Conservation (phyloP, 805 yeast genomes). For the Cyberlindnera saturnus region DNA sequence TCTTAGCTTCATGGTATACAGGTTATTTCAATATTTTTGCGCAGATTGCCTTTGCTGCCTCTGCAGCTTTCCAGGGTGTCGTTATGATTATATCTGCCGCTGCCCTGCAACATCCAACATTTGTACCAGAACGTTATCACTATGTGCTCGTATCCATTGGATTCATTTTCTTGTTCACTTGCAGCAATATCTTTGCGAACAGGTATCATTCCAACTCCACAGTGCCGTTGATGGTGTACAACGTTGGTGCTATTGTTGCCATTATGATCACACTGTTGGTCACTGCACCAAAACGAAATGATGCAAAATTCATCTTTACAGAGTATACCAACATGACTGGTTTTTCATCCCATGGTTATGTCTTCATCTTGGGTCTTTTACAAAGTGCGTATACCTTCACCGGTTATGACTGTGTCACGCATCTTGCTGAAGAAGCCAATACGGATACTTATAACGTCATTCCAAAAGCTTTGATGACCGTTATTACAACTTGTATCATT, state of each 20-base stretch:
- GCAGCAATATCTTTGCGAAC: conserved; percentile 18
- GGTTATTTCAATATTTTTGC: conserved; percentile 27
- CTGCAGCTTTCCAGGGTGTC: conserved; percentile 23
- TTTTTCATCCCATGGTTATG: conserved; percentile 20
- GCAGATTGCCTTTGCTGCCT: conserved; percentile 22
- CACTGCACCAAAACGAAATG: conserved; percentile 19
- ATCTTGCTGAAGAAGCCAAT: conserved; percentile 30
- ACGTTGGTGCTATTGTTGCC: conserved; percentile 16
- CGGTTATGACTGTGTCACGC: conserved; percentile 30
- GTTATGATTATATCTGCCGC: conserved; percentile 19
- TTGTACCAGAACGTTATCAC: conserved; percentile 16
- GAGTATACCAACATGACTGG: conserved; percentile 21
- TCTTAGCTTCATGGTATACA: conserved; percentile 25
- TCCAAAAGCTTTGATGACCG: conserved; percentile 29
- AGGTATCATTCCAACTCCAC: conserved; percentile 22
- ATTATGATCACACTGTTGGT: conserved; percentile 18
- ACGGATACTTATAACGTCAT: conserved; percentile 22
- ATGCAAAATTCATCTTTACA: conserved; percentile 22
- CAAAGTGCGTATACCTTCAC: conserved; percentile 25
- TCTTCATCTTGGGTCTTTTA: conserved; percentile 22
- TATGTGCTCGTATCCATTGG: conserved; percentile 19
- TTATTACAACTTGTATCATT: conserved; percentile 23
- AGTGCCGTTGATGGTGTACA: conserved; percentile 12
- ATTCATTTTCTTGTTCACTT: conserved; percentile 19
- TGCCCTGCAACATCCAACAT: conserved; percentile 13